Conservation (phyloP, 352 stramenopile genomes). For the Thalassiosira mediterranea region DNA sequence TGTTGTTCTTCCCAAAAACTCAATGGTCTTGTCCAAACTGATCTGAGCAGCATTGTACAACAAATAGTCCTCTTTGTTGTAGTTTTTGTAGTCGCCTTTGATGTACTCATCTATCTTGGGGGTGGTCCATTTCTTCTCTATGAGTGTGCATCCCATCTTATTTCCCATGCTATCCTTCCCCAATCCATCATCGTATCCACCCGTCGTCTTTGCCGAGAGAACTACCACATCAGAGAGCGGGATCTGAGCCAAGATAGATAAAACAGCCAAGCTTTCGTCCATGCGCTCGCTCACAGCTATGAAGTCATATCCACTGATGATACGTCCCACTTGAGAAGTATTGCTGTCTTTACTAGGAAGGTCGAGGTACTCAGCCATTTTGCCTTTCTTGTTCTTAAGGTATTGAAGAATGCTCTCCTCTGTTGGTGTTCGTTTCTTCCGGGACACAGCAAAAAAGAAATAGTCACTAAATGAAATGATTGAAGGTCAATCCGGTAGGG, state of each 20-base stretch:
- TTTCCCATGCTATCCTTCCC: no score
- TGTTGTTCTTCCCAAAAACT: slow-evolving; percentile 34
- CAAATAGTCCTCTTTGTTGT: slow-evolving; percentile 49
- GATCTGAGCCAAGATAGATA: slow-evolving; percentile 54
- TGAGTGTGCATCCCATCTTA: slow-evolving; percentile 17
- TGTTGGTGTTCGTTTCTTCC: slow-evolving; percentile 4
- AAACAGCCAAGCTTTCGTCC: slow-evolving; percentile 58
- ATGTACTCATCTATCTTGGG: slow-evolving; percentile 39
- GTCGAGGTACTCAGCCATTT: slow-evolving; percentile 2
- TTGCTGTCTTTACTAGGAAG: slow-evolving; percentile 14
- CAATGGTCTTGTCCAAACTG: slow-evolving; percentile 61
- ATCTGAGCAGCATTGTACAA: slow-evolving; percentile 51
- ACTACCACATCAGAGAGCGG: slow-evolving; percentile 54
- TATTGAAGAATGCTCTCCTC: slow-evolving; percentile 16
- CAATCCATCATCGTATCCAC: slow-evolving; percentile 33
- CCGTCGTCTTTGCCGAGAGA: slow-evolving; percentile 37
- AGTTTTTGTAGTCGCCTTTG: slow-evolving; percentile 25
- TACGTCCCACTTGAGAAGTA: slow-evolving; percentile 12
- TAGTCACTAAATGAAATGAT: slow-evolving; percentile 11
- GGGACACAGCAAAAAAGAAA: slow-evolving; percentile 14
- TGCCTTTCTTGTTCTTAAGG: background rate
- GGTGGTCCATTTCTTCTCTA: slow-evolving; percentile 21
- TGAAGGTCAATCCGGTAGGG: background rate
- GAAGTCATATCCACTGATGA: slow-evolving; percentile 62
- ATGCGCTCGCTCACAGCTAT: slow-evolving; percentile 60